Base-by-base conservation (phyloP, 805 yeast genomes). In the Yarrowia hollandica region DNA sequence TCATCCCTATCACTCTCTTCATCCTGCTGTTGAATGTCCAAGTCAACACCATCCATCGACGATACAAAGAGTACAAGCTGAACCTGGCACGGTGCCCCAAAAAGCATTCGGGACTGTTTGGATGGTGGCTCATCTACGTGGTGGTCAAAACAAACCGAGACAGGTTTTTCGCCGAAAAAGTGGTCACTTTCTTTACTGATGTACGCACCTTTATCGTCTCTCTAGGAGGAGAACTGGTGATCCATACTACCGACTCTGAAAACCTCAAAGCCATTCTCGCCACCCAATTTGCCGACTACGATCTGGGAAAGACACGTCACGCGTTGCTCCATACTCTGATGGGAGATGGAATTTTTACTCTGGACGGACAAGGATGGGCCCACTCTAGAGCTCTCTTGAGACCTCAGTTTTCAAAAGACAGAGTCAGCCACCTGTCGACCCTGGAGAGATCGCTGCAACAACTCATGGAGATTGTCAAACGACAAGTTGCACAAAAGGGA, bases 331-430 rank as follows among this genome's bases (percentile, higher is more conserved):
- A 44, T 21, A 70, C 70, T 6, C 50, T 71, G 11, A 61, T 73
- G 26, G 75, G 75, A 10, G 63, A 65, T 19, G 75, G 76, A 1
- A 72, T 73, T 38, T 73, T 73, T 63, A 72, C 74, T 2, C 64
- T 69, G 25, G 68, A 67, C 37, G 73, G 73, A 14, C 64, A 62
- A 18, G 67, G 66, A 19, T 73, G 76, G 76, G 65, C 68, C 34
- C 75, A 72, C 50, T 69, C 74, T 7, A 62, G 76, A 11, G 66
- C 71, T 3, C 58, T 72, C 64, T 64, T 72, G 23, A 64, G 74
- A 23, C 76, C 76, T 1, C 73, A 71, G 62, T 72, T 72, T 61
- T 35, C 66, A 33, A 62, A 68, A 2, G 69, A 68, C 30, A 69
- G 70, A 63, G 67, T 72, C 21, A 61, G 67, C 14, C 69, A 67